Evolutionary conservation across 495 filamentous ascomycete genomes (phyloP), one percentile per base, ranked within the genome.

Genomic region (Talaromyces proteolyticus): DNA sequence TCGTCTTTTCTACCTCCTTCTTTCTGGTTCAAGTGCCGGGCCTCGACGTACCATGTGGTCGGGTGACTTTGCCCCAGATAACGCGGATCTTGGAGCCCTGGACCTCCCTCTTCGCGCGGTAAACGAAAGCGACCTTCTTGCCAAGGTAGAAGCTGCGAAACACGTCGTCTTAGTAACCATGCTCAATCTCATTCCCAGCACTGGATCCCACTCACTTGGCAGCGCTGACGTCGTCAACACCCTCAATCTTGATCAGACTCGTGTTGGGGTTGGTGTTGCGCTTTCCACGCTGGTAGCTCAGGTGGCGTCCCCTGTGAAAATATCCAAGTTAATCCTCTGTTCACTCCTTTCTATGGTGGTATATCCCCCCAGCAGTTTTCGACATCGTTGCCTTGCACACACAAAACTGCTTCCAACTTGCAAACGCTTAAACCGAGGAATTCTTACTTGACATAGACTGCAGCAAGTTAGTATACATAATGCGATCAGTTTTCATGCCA

Each of bases 21-120:
- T 18, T n/a, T n/a, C n/a, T n/a, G n/a, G n/a, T n/a, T n/a, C n/a
- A n/a, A n/a, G n/a, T n/a, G n/a, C n/a, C n/a, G n/a, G n/a, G n/a
- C n/a, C n/a, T n/a, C n/a, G 44, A 67, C 80, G 61, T 85, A 92
- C 89, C 93, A 74, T 97, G 91, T 66, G 89, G 83, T 63, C 89
- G 81, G 63, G 91, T 95, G 64, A 97, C 82, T 80, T 95, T 97
- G 74, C 94, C 94, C 93, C 94, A 98, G 76, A 97, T 97, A 55
- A 96, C 91, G 66, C 91, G 79, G 72, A 97, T 91, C 82, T 97
- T 96, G 68, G 90, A 89, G 66, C 93, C 93, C 61, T 89, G 88
- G 60, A 91, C 77, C 78, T 95, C 90, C 74, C 81, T 86, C 76
- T 87, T 83, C 53, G 85, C 93, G 58, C 91, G 87, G 79, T 97